phyloP scores from a whole-genome alignment of 495 filamentous ascomycete species.

The Aspergillus indologenus region DNA sequence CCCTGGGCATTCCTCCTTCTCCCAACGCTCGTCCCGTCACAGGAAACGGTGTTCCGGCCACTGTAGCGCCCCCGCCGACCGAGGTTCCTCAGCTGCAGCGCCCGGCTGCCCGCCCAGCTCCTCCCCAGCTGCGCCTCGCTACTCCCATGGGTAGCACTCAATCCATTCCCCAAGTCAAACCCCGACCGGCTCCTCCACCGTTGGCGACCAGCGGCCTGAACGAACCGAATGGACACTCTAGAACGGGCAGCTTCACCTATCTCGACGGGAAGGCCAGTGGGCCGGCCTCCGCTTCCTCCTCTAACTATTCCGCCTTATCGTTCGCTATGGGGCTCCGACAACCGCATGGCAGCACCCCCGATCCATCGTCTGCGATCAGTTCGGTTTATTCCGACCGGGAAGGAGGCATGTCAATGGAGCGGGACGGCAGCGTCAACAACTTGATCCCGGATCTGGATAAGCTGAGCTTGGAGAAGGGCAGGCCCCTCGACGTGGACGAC shows the following conservation, averaged over 20 bases:
- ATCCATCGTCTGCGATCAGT: constrained; percentile 83
- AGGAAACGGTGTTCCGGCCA: constrained; percentile 31
- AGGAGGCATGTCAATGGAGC: constrained; percentile 64
- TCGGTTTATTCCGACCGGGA: constrained; percentile 77
- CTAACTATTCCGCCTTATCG: constrained; percentile 70
- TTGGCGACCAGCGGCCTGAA: constrained; percentile 58
- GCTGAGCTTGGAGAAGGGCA: constrained; percentile 73
- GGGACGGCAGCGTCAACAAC: constrained; percentile 66
- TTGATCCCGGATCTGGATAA: constrained; percentile 71
- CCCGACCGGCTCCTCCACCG: constrained; percentile 51
- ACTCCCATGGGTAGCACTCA: constrained; percentile 76
- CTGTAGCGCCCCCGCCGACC: constrained; percentile 22
- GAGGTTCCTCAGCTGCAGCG: constrained; percentile 30
- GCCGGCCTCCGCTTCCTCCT: constrained; percentile 78
- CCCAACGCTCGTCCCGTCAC: constrained; percentile 69
- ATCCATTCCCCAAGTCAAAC: constrained; percentile 58
- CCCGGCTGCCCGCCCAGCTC: constrained; percentile 49
- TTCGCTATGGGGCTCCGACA: constrained; percentile 65
- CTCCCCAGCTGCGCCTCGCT: constrained; percentile 72
- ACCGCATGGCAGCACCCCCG: constrained; percentile 64
- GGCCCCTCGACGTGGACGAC: constrained; percentile 84
- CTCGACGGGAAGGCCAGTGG: constrained; percentile 71
- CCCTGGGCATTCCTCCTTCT: constrained; percentile 82
- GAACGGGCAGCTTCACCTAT: constrained; percentile 70
- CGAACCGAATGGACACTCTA: constrained; percentile 71